Conservation (phyloP, 768 basidiomycete genomes). For the Kwoniella sp. region DNA sequence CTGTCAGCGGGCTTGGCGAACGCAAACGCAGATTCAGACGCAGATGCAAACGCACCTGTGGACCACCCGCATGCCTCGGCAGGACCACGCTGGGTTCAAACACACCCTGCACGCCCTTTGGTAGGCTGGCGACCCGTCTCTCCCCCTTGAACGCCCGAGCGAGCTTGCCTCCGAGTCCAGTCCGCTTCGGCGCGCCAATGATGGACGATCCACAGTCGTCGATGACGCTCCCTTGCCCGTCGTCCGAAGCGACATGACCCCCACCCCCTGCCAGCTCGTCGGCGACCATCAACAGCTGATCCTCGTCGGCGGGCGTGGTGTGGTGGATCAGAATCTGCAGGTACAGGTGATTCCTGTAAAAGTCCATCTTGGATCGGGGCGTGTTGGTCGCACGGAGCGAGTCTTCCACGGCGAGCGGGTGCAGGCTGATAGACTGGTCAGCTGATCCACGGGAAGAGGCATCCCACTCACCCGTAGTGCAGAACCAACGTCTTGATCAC, state of each 20-base stretch:
- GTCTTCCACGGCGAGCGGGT: constrained; percentile 49
- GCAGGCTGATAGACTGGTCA: constrained; percentile 26
- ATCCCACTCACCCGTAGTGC: constrained; percentile 33
- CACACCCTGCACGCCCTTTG: constrained; percentile 48
- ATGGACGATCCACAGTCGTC: background rate
- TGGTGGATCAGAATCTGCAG: constrained; percentile 46
- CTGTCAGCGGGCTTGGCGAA: constrained; percentile 11
- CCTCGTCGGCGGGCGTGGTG: constrained; percentile 33
- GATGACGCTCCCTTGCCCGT: constrained; percentile 1
- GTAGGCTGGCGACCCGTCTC: constrained; percentile 26
- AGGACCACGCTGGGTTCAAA: constrained; percentile 39
- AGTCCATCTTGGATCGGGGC: constrained; percentile 48
- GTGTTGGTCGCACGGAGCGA: constrained; percentile 43
- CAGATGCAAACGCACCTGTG: constrained; percentile 3
- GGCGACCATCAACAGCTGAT: constrained; percentile 6
- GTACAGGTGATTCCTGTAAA: constrained; percentile 49
- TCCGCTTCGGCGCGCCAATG: background rate
- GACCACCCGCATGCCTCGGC: constrained; percentile 16
- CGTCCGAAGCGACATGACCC: background rate
- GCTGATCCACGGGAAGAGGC: background rate
- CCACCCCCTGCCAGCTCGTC: constrained; percentile 18
- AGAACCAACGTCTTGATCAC: constrained; percentile 45
- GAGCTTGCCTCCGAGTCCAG: background rate
- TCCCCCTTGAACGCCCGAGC: background rate
- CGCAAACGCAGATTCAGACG: background rate